A percentile compares a stretch with the other conserved stretches of the same genome.
phyloP scores from a whole-genome alignment of 164 flowering plant genomes.

The Dillenia turbinata region DNA sequence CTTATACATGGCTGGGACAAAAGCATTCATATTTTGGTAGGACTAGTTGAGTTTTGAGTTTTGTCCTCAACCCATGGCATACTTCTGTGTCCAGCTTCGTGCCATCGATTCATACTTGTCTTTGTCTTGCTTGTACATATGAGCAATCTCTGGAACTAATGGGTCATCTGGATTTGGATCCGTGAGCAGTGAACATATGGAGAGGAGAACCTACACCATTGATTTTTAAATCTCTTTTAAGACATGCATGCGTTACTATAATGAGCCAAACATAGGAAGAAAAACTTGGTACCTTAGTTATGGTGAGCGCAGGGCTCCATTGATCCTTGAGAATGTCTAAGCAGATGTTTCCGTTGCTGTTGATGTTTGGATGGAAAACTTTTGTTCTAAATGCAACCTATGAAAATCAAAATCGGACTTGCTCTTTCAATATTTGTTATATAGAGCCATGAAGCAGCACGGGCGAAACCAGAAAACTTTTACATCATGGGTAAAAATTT shows the following conservation, averaged over 20 bases:
- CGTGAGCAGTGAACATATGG: slow-evolving; percentile 38
- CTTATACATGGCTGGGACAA: no score
- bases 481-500: no score
- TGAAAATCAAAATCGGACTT: no score
- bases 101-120: slow-evolving; percentile 36
- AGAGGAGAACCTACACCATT: slow-evolving; percentile 29
- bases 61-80: slow-evolving; percentile 33
- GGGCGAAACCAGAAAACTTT: no score
- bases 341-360: slow-evolving; percentile 63
- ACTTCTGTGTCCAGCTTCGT: slow-evolving; percentile 41
- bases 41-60: no score
- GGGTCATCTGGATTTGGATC: slow-evolving; percentile 47
- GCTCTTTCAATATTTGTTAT: no score
- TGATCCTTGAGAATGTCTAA: slow-evolving; percentile 65
- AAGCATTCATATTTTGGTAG: no score
- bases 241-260: no score
- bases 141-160: slow-evolving; percentile 41
- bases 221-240: no score
- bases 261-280: not conserved
- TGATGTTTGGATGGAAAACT: slow-evolving; percentile 63
- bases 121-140: slow-evolving; percentile 35
- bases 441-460: no score
- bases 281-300: not conserved
- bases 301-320: not conserved
- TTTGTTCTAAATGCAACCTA: slow-evolving; percentile 64